Base-by-base conservation (phyloP, 257 asterid genomes). In the Solanum lycopersicoides region DNA sequence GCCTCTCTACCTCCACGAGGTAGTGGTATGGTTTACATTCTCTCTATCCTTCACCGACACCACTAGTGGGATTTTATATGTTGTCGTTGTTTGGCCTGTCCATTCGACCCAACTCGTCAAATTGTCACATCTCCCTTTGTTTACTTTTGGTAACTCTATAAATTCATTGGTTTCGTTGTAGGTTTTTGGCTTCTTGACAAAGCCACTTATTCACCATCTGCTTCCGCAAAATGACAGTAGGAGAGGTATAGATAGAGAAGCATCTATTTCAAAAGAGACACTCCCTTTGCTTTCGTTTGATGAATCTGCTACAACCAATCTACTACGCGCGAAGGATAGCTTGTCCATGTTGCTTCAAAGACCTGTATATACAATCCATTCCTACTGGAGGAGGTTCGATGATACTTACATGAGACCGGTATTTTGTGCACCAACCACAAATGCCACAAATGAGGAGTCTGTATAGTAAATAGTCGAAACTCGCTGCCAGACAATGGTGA, bases 151-250 rank as follows among this genome's bases (percentile, higher is more conserved):
- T 20, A 82, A 10, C 66, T 50, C 28, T 18, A 82, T 23, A 30
- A 79, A 30, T 47, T 80, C 68, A 7, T 34, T n/a, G 65, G 32
- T 73, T 59, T 32, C 23, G 35, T 20, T 87, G 86, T 93, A 96
- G 99, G 98, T 95, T 6, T 95, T 97, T 71, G 98, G 99, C 45
- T 92, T 94, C 88, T 87, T 97, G 60, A 97, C 98, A 77, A 95
- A 93, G 89, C 98, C 98, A 28, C 92, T 97, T 56, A 92, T 97
- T 85, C 72, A 50, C 65, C 87, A 90, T 84, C 90, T 97, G 56
- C 94, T 97, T 86, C 98, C 99, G 39, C 77, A 88, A 32, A 84
- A 65, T 11, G 90, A 89, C 65, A 28, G 77, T 4, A 83, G 77
- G 3, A 74, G 87, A 73, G 86, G 34, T 89, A 89, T 95, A 12